Conservation (phyloP, 352 stramenopile genomes). For the Phytophthora ramorum region DNA sequence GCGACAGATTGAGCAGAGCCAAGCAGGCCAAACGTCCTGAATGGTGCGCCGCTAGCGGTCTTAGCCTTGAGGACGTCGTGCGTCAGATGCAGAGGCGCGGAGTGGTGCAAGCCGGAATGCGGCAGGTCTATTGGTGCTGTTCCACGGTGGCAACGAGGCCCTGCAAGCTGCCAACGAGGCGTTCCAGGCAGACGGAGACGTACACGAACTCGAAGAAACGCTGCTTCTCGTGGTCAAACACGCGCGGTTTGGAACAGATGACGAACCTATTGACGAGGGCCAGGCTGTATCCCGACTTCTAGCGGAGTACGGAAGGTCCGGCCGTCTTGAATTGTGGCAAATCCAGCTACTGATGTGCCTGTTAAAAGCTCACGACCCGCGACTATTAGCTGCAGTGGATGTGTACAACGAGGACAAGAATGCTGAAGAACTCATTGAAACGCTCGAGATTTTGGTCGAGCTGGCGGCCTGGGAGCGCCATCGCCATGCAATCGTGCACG, state of each 20-base stretch:
- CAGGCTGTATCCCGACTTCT: constrained; percentile 43
- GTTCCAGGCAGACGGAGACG: constrained; percentile 73
- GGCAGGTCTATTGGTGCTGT: constrained; percentile 69
- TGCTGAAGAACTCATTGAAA: constrained; percentile 57
- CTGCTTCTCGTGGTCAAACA: constrained; percentile 86
- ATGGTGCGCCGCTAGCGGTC: constrained; percentile 20
- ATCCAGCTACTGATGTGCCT: constrained; percentile 65
- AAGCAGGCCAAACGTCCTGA: constrained; percentile 33
- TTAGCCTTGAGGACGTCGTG: constrained; percentile 70
- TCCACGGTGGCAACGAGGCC: constrained; percentile 72
- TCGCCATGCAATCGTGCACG: constrained; percentile 48
- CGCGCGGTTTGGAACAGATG: constrained; percentile 57
- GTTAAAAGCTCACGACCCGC: constrained; percentile 48
- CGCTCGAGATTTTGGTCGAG: constrained; percentile 66
- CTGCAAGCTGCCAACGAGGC: constrained; percentile 76
- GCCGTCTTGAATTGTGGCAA: constrained; percentile 59
- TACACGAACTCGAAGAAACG: constrained; percentile 82
- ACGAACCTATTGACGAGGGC: constrained; percentile 28
- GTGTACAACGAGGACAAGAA: constrained; percentile 62
- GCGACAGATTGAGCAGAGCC: constrained; percentile 49
- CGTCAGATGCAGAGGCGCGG: constrained; percentile 70
- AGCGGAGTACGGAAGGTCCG: constrained; percentile 40
- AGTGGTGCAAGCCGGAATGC: constrained; percentile 57
- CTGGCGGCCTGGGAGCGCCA: constrained; percentile 70
- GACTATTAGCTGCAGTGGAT: constrained; percentile 62